Conservation (phyloP, 108 stramenopile species). For the Nitzschia palea region DNA sequence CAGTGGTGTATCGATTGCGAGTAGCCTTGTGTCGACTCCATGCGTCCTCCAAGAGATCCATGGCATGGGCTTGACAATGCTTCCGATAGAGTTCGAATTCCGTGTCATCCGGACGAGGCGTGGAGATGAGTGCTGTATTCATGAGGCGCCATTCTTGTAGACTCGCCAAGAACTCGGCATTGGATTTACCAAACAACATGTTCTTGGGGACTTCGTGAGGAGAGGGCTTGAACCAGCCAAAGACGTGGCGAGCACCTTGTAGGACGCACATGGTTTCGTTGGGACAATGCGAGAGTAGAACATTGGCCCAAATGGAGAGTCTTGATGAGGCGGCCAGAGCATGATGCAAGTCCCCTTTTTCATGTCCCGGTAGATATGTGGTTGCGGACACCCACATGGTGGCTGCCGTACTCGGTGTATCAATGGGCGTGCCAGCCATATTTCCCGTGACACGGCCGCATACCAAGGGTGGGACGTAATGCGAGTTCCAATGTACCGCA, state of each 20-base stretch:
- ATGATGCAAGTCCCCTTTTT: background rate
- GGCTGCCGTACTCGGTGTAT: conserved; percentile 8
- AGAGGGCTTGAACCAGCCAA: conserved; percentile 43
- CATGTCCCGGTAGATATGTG: background rate
- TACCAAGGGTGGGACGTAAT: conserved; percentile 31
- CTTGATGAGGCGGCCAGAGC: conserved; percentile 10
- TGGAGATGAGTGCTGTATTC: background rate
- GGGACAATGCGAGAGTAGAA: conserved; percentile 45
- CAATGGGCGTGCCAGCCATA: background rate
- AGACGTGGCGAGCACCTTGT: conserved; percentile 50
- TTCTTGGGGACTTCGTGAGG: background rate
- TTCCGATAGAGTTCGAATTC: conserved; percentile 40
- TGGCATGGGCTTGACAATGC: conserved; percentile 47
- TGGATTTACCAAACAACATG: background rate
- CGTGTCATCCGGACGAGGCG: conserved; percentile 6
- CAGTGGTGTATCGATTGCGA: background rate
- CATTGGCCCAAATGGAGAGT: conserved; percentile 38
- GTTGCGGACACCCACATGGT: conserved; percentile 11
- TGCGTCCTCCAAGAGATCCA: conserved; percentile 53
- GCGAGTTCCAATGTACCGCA: conserved; percentile 15
- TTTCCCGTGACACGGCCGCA: conserved; percentile 12
- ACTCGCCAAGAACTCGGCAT: too few relatives aligned
- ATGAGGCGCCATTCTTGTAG: conserved; percentile 10
- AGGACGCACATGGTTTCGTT: conserved; percentile 31
- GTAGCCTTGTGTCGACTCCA: conserved; percentile 13